These are phyloP conservation scores for Aeminium ludgeri DNA, from an alignment of 495 filamentous ascomycete genomes.

Conservation along the genomic window DNA sequence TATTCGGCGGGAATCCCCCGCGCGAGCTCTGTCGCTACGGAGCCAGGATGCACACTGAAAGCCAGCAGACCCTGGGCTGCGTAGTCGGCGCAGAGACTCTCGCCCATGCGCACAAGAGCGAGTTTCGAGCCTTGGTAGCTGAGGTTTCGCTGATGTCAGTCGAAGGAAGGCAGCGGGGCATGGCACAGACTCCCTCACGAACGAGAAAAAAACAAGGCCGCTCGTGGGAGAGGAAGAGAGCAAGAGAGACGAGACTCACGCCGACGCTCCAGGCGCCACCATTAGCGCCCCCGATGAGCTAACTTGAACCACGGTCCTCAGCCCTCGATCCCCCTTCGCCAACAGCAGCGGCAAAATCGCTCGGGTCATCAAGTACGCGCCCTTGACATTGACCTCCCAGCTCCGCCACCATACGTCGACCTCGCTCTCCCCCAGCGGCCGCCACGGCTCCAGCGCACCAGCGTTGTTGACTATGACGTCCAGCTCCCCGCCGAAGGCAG, in stretches of 20 bases:
- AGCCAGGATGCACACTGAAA: conserved; percentile 31
- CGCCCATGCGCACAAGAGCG: conserved; percentile 27
- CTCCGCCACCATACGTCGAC: conserved; percentile 31
- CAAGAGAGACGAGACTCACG: no score
- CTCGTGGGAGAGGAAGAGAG: no score
- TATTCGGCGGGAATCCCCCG: conserved; percentile 3
- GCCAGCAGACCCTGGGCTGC: conserved; percentile 26
- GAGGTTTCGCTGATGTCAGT: conserved; percentile 37
- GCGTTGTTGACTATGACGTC: conserved; percentile 43
- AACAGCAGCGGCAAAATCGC: conserved; percentile 31
- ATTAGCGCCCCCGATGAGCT: no score
- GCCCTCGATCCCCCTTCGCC: no score
- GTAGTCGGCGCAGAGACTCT: conserved; percentile 31
- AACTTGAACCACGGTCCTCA: no score
- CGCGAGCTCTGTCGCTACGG: conserved; percentile 27
- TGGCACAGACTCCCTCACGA: no score
- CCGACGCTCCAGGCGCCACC: no score
- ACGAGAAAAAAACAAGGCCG: no score
- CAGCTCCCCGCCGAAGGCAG: conserved; percentile 22
- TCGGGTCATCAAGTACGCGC: conserved; percentile 28
- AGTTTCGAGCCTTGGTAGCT: conserved; percentile 30
- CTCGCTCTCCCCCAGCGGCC: conserved; percentile 28
- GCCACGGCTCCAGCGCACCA: conserved; percentile 25
- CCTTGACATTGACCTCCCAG: conserved; percentile 32
- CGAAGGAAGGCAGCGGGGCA: no score